A percentile compares a stretch with the other conserved stretches of the same genome.
phyloP scores from a whole-genome alignment of 2,329 filamentous ascomycete species.

The Cercospora berteroae region DNA sequence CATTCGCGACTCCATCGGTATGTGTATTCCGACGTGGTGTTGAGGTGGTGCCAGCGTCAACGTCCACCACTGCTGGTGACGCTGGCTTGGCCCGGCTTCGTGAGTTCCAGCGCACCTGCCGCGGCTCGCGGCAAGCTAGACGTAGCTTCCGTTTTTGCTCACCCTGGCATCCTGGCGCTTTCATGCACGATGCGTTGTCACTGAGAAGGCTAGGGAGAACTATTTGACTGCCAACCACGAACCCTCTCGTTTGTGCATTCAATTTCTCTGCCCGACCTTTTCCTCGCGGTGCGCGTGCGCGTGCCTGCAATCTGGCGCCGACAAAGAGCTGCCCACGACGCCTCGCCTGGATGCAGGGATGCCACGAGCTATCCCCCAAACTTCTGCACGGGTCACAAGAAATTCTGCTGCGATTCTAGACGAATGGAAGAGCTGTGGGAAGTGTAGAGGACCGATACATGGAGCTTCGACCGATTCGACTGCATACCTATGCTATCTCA shows the following conservation, averaged over 20 bases:
- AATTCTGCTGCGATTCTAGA: conserved; percentile 46
- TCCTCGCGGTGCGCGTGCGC: not conserved
- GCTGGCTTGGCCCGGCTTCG: not conserved
- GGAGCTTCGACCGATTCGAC: conserved; percentile 43
- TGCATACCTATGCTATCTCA: conserved; percentile 13
- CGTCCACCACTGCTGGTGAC: not conserved
- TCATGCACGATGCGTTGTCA: conserved; percentile 12
- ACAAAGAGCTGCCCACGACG: not conserved
- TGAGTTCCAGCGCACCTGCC: not conserved
- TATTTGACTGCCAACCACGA: conserved; percentile 7
- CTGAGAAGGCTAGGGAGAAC: conserved; percentile 4
- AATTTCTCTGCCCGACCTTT: not conserved
- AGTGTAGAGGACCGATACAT: conserved; percentile 63
- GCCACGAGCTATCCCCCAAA: not conserved
- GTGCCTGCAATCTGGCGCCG: not conserved
- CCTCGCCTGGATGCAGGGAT: not conserved
- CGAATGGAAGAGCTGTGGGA: conserved; percentile 69
- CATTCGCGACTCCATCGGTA: not conserved
- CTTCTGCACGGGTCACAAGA: conserved; percentile 10
- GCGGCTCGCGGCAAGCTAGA: not conserved
- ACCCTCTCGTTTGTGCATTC: not conserved
- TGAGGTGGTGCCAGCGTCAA: no score
- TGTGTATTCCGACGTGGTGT: not conserved
- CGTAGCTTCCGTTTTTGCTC: conserved; percentile 1
- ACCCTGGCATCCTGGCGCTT: conserved; percentile 1